These are phyloP conservation scores for Chaetomium cochliodes DNA, from an alignment of 495 filamentous ascomycete genomes.

Conservation along the genomic window DNA sequence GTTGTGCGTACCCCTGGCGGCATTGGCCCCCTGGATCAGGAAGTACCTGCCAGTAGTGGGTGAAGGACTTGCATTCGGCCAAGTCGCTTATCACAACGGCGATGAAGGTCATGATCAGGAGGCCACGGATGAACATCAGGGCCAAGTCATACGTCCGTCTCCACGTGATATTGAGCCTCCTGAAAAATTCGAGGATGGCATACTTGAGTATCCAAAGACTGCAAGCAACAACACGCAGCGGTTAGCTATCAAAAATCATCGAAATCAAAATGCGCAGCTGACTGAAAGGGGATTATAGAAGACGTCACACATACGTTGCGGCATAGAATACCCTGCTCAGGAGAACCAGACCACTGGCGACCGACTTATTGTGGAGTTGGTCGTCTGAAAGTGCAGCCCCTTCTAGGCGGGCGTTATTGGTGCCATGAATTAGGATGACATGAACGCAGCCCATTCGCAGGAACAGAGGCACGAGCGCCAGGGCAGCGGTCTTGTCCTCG, in stretches of 20 bases:
- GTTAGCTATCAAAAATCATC: background rate
- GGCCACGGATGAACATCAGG: slow-evolving; percentile 68
- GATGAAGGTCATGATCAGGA: slow-evolving; percentile 71
- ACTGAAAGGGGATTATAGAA: background rate
- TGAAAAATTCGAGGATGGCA: slow-evolving; percentile 87
- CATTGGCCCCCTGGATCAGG: slow-evolving; percentile 86
- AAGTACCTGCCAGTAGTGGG: slow-evolving; percentile 85
- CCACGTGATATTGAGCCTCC: slow-evolving; percentile 72
- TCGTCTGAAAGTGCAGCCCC: slow-evolving; percentile 44
- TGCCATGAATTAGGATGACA: slow-evolving; percentile 77
- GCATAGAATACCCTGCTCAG: slow-evolving; percentile 66
- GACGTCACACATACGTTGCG: slow-evolving; percentile 56
- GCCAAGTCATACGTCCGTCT: slow-evolving; percentile 64
- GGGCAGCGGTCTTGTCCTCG: slow-evolving; percentile 84
- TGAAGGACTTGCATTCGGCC: slow-evolving; percentile 80
- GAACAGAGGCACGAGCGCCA: slow-evolving; percentile 75
- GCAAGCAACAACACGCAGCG: background rate
- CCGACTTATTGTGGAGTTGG: slow-evolving; percentile 49
- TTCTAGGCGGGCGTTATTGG: slow-evolving; percentile 69
- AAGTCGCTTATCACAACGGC: slow-evolving; percentile 78
- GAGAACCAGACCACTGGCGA: slow-evolving; percentile 66
- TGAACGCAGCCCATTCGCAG: slow-evolving; percentile 84
- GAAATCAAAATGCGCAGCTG: background rate
- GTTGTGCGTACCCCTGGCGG: slow-evolving; percentile 77
- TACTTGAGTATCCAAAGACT: slow-evolving; percentile 92